A percentile compares a stretch with the other conserved stretches of the same genome.
Evolutionary conservation across 164 flowering plant species (phyloP).

Genomic region (Nymphaea colorata): DNA sequence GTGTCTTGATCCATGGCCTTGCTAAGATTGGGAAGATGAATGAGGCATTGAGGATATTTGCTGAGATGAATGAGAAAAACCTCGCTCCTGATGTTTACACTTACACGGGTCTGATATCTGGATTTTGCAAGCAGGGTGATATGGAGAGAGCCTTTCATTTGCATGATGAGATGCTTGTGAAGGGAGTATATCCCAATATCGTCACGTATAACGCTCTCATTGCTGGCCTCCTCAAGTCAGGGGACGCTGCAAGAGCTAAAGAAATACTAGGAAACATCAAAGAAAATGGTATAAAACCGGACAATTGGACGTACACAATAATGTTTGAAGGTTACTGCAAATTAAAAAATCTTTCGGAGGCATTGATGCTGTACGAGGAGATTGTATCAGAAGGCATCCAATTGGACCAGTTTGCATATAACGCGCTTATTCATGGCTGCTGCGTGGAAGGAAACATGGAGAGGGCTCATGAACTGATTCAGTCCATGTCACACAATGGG

Average conservation of each 20-base stretch:
- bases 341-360: slow-evolving; percentile 36
- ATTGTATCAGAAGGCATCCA: slow-evolving; percentile 34
- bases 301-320: slow-evolving; percentile 40
- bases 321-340: slow-evolving; percentile 68
- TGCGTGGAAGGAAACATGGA: slow-evolving; percentile 45
- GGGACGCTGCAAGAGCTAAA: slow-evolving; percentile 43
- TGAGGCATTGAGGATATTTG: slow-evolving; percentile 41
- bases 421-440: slow-evolving; percentile 49
- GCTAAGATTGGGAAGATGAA: slow-evolving; percentile 43
- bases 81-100: slow-evolving; percentile 47
- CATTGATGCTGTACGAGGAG: slow-evolving; percentile 41
- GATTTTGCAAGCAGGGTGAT: slow-evolving; percentile 48
- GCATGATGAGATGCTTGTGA: slow-evolving; percentile 41
- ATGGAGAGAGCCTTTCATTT: slow-evolving; percentile 37
- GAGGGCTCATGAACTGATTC: slow-evolving; percentile 41
- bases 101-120: slow-evolving; percentile 46
- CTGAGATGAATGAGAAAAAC: slow-evolving; percentile 39
- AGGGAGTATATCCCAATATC: slow-evolving; percentile 44
- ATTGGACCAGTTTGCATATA: slow-evolving; percentile 43
- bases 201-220: slow-evolving; percentile 55
- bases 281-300: slow-evolving; percentile 37
- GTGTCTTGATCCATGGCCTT: slow-evolving; percentile 45
- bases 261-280: slow-evolving; percentile 32
- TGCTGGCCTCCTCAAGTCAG: slow-evolving; percentile 46
- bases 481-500: slow-evolving; percentile 39